Conservation (phyloP, 306 rosid species). For the Vigna nakashimae region DNA sequence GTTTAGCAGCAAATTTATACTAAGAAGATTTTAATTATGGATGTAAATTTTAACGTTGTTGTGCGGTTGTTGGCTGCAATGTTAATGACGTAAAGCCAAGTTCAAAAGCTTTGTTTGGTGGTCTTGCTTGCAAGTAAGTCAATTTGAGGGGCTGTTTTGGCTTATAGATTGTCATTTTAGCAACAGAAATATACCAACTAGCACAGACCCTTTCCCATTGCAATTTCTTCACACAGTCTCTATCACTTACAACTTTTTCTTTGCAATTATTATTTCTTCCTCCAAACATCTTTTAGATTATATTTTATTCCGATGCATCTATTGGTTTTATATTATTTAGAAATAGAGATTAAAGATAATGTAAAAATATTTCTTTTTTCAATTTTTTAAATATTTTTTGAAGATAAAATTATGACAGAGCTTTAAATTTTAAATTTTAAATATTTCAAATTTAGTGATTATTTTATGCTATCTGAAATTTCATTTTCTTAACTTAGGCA, state of each 20-base stretch:
- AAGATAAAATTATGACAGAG: no score
- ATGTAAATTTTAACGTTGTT: not conserved
- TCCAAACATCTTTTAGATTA: not conserved
- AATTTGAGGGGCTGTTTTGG: slow-evolving; percentile 1
- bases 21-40: not conserved
- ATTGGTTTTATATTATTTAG: no score
- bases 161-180: not conserved
- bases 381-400: no score
- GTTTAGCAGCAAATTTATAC: not conserved
- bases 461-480: no score
- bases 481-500: no score
- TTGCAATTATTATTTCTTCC: not conserved
- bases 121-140: slow-evolving; percentile 43
- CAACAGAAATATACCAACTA: not conserved
- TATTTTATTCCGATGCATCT: no score
- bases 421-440: no score
- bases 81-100: slow-evolving; percentile 42
- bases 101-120: slow-evolving; percentile 15
- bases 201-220: no score
- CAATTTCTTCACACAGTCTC: not conserved
- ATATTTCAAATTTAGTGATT: no score
- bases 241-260: not conserved
- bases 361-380: no score
- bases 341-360: no score
- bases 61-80: not conserved